Base-by-base conservation (phyloP, 2,329 filamentous ascomycete genomes). In the Celoporthe dispersa region DNA sequence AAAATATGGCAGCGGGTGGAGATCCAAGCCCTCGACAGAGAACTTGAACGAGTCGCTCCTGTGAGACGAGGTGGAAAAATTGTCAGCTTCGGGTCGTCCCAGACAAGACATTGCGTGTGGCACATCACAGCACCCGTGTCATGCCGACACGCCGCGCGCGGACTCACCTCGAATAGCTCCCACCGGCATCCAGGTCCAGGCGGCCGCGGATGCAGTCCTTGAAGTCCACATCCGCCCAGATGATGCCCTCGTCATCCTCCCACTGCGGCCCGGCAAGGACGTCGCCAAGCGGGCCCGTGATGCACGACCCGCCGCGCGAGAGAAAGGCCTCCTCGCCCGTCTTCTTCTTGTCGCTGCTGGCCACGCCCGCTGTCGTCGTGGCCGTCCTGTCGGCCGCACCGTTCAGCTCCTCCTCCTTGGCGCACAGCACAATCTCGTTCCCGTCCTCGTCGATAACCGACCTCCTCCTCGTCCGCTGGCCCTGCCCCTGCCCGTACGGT, bases 131-230 rank as follows among this genome's bases (percentile, higher is more conserved):
- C n/a, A n/a, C n/a, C n/a, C n/a, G n/a, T n/a, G n/a, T 41, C 44
- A 35, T 37, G 41, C 19, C 41, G 19, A 37, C 37, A 31, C 33
- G n/a, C n/a, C n/a, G n/a, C 28, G 9, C 3, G 35, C 28, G 33
- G 22, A 72, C 90, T 72, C 86, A 92, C 78, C 94, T 86, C 2
- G 93, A 94, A 79, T 97, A 97, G 77, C 91, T 94, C 0, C 94
- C 94, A 2, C 89, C 93, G 51, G 93, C 90, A 82, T 97, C 94
- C 62, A 97, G 79, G 78, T 97, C 94, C 73, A 97, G 79, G 66
- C 93, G 84, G 0, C 94, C 94, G 12, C 93, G 85, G 74, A 94
- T 88, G 75, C 94, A 97, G 74, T 97, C 94, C 63, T 97, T 92
- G 76, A 98, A 91, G 76, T 98, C 94, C 3, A 94, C 90, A 73